These are phyloP conservation scores for Hibiscus tridactylites DNA, from an alignment of 345 rosid species.

Conservation along the genomic window DNA sequence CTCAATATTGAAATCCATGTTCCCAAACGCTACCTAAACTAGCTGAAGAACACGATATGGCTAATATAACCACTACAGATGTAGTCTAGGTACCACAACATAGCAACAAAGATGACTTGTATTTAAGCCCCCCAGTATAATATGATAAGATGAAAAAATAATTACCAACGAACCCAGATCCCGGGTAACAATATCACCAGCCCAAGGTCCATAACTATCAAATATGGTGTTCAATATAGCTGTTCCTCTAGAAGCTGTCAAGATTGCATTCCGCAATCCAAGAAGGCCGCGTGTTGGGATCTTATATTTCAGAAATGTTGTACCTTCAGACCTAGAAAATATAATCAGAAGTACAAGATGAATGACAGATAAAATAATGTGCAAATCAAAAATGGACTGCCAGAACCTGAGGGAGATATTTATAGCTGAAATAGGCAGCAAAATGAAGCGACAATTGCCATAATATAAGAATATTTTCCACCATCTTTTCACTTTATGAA, in stretches of 20 bases:
- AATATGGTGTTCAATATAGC: conserved; percentile 86
- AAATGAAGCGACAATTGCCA: neutral
- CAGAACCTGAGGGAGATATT: neutral
- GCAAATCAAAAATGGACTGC: neutral
- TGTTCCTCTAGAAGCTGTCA: conserved; percentile 97
- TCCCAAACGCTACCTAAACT: neutral
- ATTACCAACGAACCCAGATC: conserved; percentile 94
- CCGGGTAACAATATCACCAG: conserved; percentile 78
- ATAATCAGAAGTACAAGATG: conserved; percentile 3
- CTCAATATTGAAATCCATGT: no score
- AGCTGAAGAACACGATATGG: neutral
- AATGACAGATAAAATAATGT: neutral
- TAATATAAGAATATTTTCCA: neutral
- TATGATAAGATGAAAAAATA: conserved; percentile 12
- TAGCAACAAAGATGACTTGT: conserved; percentile 8
- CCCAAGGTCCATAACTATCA: conserved; percentile 90
- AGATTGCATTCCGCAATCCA: conserved; percentile 89
- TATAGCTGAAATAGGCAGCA: conserved; percentile 2
- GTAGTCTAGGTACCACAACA: neutral
- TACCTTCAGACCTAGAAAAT: conserved; percentile 70
- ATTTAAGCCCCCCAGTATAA: neutral
- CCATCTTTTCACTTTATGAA: neutral
- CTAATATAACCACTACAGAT: neutral
- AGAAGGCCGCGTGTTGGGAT: conserved; percentile 98
- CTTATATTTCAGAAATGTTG: conserved; percentile 66